Evolutionary conservation across 495 filamentous ascomycete genomes (phyloP).

Genomic region (Penicillium subrubescens): DNA sequence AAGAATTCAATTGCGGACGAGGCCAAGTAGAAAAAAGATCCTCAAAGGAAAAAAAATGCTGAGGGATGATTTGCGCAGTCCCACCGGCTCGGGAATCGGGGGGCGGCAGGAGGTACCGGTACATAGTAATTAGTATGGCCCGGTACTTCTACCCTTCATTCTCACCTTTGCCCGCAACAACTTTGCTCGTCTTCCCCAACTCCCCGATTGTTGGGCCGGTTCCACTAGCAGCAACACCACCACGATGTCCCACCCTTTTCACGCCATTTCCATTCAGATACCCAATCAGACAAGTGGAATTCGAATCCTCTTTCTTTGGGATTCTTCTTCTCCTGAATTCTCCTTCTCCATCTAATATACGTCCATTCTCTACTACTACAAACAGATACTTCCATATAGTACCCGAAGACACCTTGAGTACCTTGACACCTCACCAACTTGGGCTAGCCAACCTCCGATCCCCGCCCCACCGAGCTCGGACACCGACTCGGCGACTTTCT

Average conservation of each 20-base stretch:
- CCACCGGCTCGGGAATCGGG: slow-evolving; percentile 27
- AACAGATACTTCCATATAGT: not conserved
- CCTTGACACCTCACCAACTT: not conserved
- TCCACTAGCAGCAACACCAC: slow-evolving; percentile 15
- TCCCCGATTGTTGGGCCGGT: slow-evolving; percentile 31
- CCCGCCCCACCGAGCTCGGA: slow-evolving; percentile 10
- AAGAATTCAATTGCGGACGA: not conserved
- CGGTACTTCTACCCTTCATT: slow-evolving; percentile 9
- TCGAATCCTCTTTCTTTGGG: not conserved
- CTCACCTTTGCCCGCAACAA: not conserved
- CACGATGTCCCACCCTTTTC: slow-evolving; percentile 16
- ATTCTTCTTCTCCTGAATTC: not conserved
- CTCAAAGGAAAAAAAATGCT: slow-evolving; percentile 21
- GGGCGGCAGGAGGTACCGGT: slow-evolving; percentile 14
- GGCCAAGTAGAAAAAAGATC: not conserved
- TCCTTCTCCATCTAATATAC: not conserved
- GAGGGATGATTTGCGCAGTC: slow-evolving; percentile 26
- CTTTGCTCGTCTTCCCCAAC: slow-evolving; percentile 16
- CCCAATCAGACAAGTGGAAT: not conserved
- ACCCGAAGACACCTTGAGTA: not conserved
- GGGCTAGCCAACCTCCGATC: not conserved
- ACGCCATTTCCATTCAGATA: not conserved
- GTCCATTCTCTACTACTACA: too few species aligned
- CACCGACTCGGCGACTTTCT: slow-evolving; percentile 6
- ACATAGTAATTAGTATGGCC: slow-evolving; percentile 14